Evolutionary conservation across 345 rosid species (phyloP), one percentile per base, ranked within the genome.

Genomic region (Eucalyptus albens): DNA sequence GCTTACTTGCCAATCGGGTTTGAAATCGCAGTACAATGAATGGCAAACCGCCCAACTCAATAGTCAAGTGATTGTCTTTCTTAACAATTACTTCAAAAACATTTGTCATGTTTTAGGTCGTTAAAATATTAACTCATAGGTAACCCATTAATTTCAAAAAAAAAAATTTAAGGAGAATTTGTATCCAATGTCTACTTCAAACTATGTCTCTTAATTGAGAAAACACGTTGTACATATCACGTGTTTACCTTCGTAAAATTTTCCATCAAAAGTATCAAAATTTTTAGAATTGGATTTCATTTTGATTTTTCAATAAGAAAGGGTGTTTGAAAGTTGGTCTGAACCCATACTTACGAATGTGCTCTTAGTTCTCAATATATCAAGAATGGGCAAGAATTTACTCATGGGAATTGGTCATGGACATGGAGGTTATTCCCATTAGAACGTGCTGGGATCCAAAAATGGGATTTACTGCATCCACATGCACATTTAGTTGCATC

Each of bases 181-280:
- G 17, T 15, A 16, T 65, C 9, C 10, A 0, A 65, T n/a, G 15
- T 27, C 15, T 5, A 60, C 31, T 65, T 65, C 19, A 29, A 65
- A 29, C 8, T 15, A n/a, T 14, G 5, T 65, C 19, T 65, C 4
- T 15, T 65, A 29, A 31, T 15, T 29, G 9, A 65, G 19, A 15
- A 14, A 65, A 15, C 5, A 65, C 5, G 3, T 3, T 1, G 3
- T 14, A 14, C 14, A 15, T 7, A 17, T n/a, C 15, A 14, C 3
- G 8, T 65, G 37, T 65, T 7, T 60, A 4, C 1, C 1, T 60
- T 27, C 0, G 1, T 11, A 26, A 60, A 60, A 27, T 60, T 60
- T 60, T 59, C 14, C 31, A 27, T 29, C 16, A 11, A 60, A 60
- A 60, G 4, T 13, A 60, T 29, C 15, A 6, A 60, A 60, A 27